Conservation (phyloP, 805 yeast genomes). For the Nakazawaea peltata region DNA sequence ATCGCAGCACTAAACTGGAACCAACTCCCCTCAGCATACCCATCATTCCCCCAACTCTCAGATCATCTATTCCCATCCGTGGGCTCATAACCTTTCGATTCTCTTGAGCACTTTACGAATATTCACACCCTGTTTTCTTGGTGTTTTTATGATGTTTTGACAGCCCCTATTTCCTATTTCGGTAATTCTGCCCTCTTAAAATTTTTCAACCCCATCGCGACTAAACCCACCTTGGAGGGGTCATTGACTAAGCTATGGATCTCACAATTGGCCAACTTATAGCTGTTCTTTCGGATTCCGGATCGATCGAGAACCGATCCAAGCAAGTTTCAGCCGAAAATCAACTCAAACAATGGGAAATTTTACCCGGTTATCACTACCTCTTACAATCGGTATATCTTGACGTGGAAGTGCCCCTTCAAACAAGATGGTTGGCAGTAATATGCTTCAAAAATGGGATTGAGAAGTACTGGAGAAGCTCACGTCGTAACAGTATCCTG, state of each 20-base stretch:
- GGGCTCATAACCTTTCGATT: no score
- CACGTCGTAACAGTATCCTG: conserved; percentile 41
- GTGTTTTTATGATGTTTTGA: no score
- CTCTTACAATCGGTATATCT: conserved; percentile 43
- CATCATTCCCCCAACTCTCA: no score
- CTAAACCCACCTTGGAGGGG: no score
- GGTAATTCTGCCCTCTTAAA: no score
- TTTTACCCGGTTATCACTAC: conserved; percentile 29
- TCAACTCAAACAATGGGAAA: conserved; percentile 66
- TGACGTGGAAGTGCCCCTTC: conserved; percentile 49
- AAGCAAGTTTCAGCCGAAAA: conserved; percentile 60
- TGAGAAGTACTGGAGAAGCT: conserved; percentile 76
- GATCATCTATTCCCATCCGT: no score
- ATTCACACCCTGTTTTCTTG: no score
- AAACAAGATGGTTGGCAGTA: conserved; percentile 77
- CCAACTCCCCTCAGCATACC: no score
- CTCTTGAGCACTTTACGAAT: no score
- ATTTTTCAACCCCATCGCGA: no score
- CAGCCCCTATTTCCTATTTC: no score
- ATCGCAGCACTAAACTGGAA: no score
- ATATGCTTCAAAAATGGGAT: conserved; percentile 86
- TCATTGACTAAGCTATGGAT: conserved; percentile 3
- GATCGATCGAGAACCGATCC: conserved; percentile 38
- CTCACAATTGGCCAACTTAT: background rate
- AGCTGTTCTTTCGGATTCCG: conserved; percentile 38